phyloP scores from a whole-genome alignment of 306 rosid genomes.

The Quercus berberidifolia region DNA sequence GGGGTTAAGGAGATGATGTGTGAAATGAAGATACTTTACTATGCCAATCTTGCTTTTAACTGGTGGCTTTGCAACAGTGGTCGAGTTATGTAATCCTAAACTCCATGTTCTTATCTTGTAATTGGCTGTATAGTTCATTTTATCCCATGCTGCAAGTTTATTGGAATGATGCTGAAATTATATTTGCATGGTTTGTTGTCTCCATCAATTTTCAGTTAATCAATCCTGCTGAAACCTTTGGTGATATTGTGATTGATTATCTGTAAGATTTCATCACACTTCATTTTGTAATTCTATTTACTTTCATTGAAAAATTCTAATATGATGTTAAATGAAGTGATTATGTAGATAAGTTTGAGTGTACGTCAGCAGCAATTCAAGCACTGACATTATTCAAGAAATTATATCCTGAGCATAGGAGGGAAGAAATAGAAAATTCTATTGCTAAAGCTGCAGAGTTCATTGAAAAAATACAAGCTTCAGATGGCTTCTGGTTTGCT shows the following conservation, averaged over 20 bases:
- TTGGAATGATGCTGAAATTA: not conserved
- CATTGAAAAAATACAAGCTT: conserved; percentile 35
- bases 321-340: not conserved
- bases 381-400: conserved; percentile 59
- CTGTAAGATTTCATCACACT: conserved; percentile 47
- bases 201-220: conserved; percentile 54
- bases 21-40: not conserved
- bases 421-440: conserved; percentile 53
- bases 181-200: not conserved
- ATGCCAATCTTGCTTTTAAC: not conserved
- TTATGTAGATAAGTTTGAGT: conserved; percentile 67
- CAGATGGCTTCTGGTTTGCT: no score
- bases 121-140: not conserved
- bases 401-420: conserved; percentile 60
- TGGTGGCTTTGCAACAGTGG: not conserved
- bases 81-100: not conserved
- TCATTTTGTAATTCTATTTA: not conserved
- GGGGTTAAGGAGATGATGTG: not conserved
- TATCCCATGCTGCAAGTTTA: not conserved
- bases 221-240: conserved; percentile 96
- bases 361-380: conserved; percentile 86
- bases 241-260: conserved; percentile 94
- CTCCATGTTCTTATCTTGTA: not conserved
- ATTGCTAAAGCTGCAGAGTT: conserved; percentile 48
- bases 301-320: not conserved